These are phyloP conservation scores for Cryomyces antarcticus DNA, from an alignment of 495 filamentous ascomycete species.

Conservation along the genomic window DNA sequence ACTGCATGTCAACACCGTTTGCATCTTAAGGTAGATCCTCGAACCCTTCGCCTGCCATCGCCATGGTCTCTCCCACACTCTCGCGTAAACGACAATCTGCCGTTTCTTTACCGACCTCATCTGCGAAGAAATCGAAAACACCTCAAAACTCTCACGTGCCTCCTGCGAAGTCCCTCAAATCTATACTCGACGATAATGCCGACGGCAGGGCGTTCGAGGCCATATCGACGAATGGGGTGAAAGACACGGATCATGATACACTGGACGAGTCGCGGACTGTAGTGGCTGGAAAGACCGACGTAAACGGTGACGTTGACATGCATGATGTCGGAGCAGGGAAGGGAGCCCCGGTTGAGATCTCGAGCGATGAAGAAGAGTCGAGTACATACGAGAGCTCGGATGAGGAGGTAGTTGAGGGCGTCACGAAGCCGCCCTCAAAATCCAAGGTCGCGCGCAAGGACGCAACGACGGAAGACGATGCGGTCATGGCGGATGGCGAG, in stretches of 20 bases:
- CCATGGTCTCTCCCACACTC: too few species aligned
- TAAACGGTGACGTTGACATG: constrained; percentile 15
- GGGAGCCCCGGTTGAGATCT: constrained; percentile 30
- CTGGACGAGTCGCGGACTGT: constrained; percentile 60
- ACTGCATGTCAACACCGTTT: too few species aligned
- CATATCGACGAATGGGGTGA: constrained; percentile 18
- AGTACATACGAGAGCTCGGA: constrained; percentile 10
- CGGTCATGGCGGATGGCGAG: constrained; percentile 14
- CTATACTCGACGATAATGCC: not conserved
- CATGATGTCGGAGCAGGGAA: not conserved
- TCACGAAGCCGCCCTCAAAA: not conserved
- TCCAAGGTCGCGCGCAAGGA: constrained; percentile 6
- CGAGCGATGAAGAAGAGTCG: constrained; percentile 27
- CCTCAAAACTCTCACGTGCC: too few species aligned
- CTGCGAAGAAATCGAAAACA: too few species aligned
- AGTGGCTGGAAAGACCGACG: constrained; percentile 24
- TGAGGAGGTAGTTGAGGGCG: constrained; percentile 10
- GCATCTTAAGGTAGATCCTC: too few species aligned
- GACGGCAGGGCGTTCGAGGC: constrained; percentile 6
- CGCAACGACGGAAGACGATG: not conserved
- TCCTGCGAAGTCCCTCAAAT: too few species aligned
- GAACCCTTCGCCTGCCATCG: too few species aligned
- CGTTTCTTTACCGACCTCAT: too few species aligned
- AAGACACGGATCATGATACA: constrained; percentile 33
- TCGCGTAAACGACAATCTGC: too few species aligned